Evolutionary conservation across 345 rosid genomes (phyloP), one percentile per base, ranked within the genome.

Genomic region (Populus ilicifolia): DNA sequence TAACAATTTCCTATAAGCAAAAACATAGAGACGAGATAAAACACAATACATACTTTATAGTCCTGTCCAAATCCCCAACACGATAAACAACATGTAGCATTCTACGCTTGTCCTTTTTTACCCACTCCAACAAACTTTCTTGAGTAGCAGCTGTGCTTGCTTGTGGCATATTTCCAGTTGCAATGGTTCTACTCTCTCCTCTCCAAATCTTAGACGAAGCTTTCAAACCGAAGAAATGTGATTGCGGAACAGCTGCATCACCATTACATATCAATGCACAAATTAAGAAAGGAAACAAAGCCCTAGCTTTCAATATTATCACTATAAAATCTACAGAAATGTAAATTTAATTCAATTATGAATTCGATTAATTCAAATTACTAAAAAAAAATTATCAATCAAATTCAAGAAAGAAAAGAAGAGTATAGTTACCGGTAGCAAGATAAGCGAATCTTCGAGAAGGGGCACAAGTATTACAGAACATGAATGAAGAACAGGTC

Each of bases 81-180:
- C 99, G 98, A 82, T 96, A 96, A 81, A 96, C 98, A 50, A 91
- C 99, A 84, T 96, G 98, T 62, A 94, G 89, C 94, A 96, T 80
- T 85, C 98, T 87, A 75, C 99, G 88, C 73, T 92, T 92, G 73
- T 96, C 99, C 78, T 84, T 85, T 78, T 79, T 83, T 16, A 79
- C 82, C 85, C 82, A 79, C 48, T 79, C 85, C 12, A 92, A 77
- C 52, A 83, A 79, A 84, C 82, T 91, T 35, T 93, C 98, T 79
- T 89, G 90, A 43, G 89, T 66, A 73, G 89, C 85, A 72, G 86
- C 73, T 44, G 89, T 84, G 82, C 94, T 87, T 50, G 93, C 90
- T 76, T 89, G 98, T 46, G 89, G 86, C 70, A 76, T 83, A 70
- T 89, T 88, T 70, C 96, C 90, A 75, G 89, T 83, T 35, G 87